Base-by-base conservation (phyloP, 1,284 basidiomycete species). In the Sporisorium exsertum region DNA sequence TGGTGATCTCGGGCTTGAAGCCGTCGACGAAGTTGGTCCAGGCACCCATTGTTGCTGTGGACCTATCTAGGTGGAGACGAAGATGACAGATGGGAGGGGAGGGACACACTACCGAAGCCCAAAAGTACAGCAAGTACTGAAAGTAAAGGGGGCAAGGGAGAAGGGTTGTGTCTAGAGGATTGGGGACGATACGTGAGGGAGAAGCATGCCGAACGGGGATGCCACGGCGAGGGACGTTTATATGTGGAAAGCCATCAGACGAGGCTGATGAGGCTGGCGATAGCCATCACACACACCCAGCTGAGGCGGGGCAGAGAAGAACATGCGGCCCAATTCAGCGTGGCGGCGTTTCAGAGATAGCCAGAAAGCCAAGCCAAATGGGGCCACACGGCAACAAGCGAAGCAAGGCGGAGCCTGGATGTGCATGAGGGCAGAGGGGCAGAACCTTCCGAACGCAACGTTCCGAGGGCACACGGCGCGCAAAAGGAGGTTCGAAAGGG, bases 1-100 rank as follows among this genome's bases (percentile, higher is more conserved):
- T 62, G 24, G 58, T 43, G 55, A 70, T 55, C 40, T 72, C 72
- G 20, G 77, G 72, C 77, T 70, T 78, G 72, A 78, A 78, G 77
- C 77, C 72, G 51, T 78, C 77, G 45, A 72, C 65, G 46, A 78
- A 78, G 33, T 67, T 75, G 35, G 47, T 56, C 60, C 64, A 75
- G 22, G 66, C 67, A 58, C 76, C 72, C 76, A 78, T 78, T 1
- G n/a, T 75, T 53, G 59, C 22, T 46, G 50, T 45, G 54, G 29
- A 45, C 9, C n/a, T 54, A 22, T 46, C 29, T 46, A 16, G 37
- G 24, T 20, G 13, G 5, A 26, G 40, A 37, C 42, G 22, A 9
- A 50, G 52, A 40, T 47, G 20, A 40, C 10, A 32, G n/a, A 22
- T 40, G 24, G 18, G 42, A 29, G 32, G 20, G 40, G 8, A 35